Evolutionary conservation across 1,139 yeast genomes (phyloP).

Genomic region (Protomyces arabidopsidicola): DNA sequence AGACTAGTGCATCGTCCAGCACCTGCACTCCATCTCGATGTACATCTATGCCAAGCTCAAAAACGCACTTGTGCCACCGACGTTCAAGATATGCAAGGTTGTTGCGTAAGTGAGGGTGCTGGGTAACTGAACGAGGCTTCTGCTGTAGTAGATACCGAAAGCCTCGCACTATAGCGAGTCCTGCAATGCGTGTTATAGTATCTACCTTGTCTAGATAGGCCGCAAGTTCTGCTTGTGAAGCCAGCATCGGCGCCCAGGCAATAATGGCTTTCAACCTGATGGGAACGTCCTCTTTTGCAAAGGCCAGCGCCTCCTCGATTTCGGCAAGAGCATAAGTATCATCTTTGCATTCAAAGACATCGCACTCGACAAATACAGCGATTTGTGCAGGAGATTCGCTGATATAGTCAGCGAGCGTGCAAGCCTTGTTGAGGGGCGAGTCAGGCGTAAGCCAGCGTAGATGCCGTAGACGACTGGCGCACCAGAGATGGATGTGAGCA

Average conservation of each 20-base stretch:
- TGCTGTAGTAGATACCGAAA: slow-evolving; percentile 13
- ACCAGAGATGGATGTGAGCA: slow-evolving; percentile 16
- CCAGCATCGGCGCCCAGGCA: slow-evolving; percentile 22
- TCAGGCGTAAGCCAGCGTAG: slow-evolving; percentile 2
- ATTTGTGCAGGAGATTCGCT: background rate
- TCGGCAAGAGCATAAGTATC: background rate
- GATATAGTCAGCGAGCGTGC: background rate
- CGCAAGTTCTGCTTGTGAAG: background rate
- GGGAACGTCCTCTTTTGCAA: background rate
- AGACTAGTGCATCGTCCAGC: slow-evolving; percentile 1
- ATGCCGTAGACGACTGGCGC: background rate
- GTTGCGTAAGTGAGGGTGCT: background rate
- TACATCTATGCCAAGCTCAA: slow-evolving; percentile 18
- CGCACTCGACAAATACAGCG: slow-evolving; percentile 15
- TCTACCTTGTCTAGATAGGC: background rate
- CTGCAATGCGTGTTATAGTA: background rate
- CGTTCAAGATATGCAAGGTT: background rate
- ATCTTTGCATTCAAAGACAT: background rate
- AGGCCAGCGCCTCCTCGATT: background rate
- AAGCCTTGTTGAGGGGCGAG: background rate
- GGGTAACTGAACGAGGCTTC: slow-evolving; percentile 3
- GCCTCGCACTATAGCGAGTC: background rate
- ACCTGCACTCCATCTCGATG: slow-evolving; percentile 3
- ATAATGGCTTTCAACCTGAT: background rate
- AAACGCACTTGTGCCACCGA: background rate